Base-by-base conservation (phyloP, 2,329 filamentous ascomycete genomes). In the Calonectria henricotiae region DNA sequence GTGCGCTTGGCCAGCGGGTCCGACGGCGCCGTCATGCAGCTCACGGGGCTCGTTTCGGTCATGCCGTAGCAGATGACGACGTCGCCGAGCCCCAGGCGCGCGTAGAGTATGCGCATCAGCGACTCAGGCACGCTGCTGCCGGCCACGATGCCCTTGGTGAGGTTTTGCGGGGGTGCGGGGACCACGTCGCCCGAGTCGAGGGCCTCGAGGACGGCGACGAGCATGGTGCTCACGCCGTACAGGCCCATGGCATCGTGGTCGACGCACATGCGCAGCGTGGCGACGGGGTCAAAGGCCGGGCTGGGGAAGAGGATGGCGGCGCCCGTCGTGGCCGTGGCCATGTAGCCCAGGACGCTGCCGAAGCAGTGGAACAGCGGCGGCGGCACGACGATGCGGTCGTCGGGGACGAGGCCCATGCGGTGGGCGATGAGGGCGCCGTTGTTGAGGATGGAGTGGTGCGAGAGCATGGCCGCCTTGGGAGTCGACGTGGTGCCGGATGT, bases 41-140 rank as follows among this genome's bases (percentile, higher is more conserved):
- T 86, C 77, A 94, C 93, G 46, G 93, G 93, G 60, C 87, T 89
- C 1, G 95, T 98, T 83, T 98, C 95, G 1, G 95, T 98, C 95
- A 97, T 97, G 71, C 95, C 95, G 81, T 98, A 98, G 85, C 95
- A 98, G 73, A 98, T 98, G 0, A 95, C 96, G 25, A 98, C 84
- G 67, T 97, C 93, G 0, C 88, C 89, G 20, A 98, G 85, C 60
- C 96, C 96, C 9, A 98, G 86, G 1, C 85, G 87, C 27, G 87
- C 87, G 80, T 96, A 93, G 7, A 98, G 84, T 70, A 89, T 90
- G 20, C 88, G 87, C 94, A 97, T 97, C 32, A 98, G 86, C 64
- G 93, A 89, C 23, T 92, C 90, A 0, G 96, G 96, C 1, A 98
- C 92, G n/a, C 91, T 93, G 66, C 90, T 93, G 0, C 96, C 96